phyloP scores from a whole-genome alignment of 192 early-diverging fungal species.

The Physocladia obscura region DNA sequence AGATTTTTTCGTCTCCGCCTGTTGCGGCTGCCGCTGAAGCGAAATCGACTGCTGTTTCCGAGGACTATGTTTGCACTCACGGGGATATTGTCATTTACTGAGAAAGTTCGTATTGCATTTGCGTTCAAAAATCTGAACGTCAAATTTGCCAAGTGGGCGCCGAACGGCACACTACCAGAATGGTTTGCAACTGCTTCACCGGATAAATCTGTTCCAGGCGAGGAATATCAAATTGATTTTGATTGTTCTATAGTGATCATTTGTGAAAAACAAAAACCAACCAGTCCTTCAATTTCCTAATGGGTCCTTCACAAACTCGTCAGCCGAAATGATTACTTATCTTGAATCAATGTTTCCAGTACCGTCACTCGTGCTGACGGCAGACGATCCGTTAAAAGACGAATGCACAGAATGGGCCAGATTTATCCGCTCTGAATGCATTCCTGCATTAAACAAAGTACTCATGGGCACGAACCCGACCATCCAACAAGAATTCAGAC shows the following conservation, averaged over 20 bases:
- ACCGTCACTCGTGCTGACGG: not conserved
- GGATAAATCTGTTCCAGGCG: not conserved
- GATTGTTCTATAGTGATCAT: not conserved
- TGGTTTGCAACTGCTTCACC: not conserved
- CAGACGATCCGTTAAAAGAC: not conserved
- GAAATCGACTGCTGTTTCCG: too few species aligned
- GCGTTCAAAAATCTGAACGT: not conserved
- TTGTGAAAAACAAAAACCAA: not conserved
- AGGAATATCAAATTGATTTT: not conserved
- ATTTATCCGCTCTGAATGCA: not conserved
- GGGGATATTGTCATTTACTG: slow-evolving; percentile 23
- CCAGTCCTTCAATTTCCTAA: slow-evolving; percentile 20
- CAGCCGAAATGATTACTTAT: slow-evolving; percentile 4
- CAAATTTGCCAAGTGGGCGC: not conserved
- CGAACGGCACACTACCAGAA: not conserved
- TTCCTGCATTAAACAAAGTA: slow-evolving; percentile 8
- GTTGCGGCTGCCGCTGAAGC: too few species aligned
- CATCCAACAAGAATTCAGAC: slow-evolving; percentile 10
- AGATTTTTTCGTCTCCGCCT: too few species aligned
- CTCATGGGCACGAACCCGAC: slow-evolving; percentile 11
- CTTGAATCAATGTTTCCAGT: not conserved
- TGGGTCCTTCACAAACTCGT: slow-evolving; percentile 13
- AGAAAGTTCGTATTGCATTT: slow-evolving; percentile 25
- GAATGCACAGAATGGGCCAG: not conserved
- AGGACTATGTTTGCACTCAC: slow-evolving; percentile 23